phyloP scores from a whole-genome alignment of 140 eudicot species.

The Erigeron philadelphicus region DNA sequence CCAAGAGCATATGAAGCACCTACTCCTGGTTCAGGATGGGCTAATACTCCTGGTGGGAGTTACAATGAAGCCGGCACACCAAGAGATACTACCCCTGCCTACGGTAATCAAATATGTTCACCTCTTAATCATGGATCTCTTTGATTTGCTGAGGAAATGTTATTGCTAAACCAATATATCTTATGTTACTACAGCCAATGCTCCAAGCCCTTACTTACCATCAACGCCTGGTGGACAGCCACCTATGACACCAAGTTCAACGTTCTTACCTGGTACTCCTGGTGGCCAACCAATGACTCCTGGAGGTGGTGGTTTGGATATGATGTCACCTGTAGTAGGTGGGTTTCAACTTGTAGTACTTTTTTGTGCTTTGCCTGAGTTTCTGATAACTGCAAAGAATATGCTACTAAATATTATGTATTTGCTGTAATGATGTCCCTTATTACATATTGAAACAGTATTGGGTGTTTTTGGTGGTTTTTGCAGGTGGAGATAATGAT shows the following conservation, averaged over 20 bases:
- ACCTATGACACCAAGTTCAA: conserved; percentile 96
- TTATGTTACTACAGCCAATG: conserved; percentile 66
- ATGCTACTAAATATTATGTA: too few relatives aligned
- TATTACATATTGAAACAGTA: background rate
- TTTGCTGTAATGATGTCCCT: background rate
- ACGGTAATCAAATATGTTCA: conserved; percentile 42
- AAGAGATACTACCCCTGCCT: conserved; percentile 62
- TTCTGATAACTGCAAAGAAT: background rate
- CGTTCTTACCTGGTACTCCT: conserved; percentile 93
- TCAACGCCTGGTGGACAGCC: conserved; percentile 98
- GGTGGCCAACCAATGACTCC: conserved; percentile 99
- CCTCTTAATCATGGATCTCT: background rate
- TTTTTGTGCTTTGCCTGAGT: background rate
- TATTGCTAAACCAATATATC: background rate
- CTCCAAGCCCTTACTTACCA: conserved; percentile 96
- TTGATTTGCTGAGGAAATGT: background rate
- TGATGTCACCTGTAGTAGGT: conserved; percentile 95
- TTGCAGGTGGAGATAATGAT: conserved; percentile 73
- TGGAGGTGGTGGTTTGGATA: conserved; percentile 93
- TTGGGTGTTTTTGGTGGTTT: conserved; percentile 7
- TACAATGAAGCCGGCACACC: conserved; percentile 95
- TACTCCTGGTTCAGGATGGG: conserved; percentile 97
- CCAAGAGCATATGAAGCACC: conserved; percentile 96
- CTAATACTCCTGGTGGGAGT: conserved; percentile 69
- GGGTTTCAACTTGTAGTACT: conserved; percentile 3